Conservation (phyloP, 2,329 filamentous ascomycete species). For the Dryadomyces quercivorus region DNA sequence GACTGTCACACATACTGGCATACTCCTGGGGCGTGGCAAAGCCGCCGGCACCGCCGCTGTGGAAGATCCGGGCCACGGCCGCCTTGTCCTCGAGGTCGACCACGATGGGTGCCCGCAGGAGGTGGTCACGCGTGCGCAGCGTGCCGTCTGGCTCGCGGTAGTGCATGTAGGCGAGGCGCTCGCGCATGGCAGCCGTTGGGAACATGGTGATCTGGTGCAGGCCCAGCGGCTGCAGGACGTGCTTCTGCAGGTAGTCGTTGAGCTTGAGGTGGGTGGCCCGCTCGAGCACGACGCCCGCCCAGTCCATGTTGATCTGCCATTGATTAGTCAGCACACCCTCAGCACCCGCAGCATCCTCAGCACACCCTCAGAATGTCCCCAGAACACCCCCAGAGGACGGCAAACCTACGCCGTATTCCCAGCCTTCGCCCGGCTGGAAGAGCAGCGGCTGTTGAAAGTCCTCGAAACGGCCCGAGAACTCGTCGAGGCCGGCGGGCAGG, state of each 20-base stretch:
- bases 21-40: slow-evolving; percentile 30
- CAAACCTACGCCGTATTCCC: slow-evolving; percentile 37
- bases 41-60: slow-evolving; percentile 31
- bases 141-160: slow-evolving; percentile 30
- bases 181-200: slow-evolving; percentile 36
- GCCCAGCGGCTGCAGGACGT: slow-evolving; percentile 31
- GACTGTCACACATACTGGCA: slow-evolving; percentile 7
- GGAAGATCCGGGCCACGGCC: slow-evolving; percentile 13
- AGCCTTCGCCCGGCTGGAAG: slow-evolving; percentile 32
- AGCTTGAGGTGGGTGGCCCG: slow-evolving; percentile 26
- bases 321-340: background rate
- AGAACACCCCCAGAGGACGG: too few relatives aligned
- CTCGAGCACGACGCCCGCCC: slow-evolving; percentile 33
- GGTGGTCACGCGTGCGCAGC: slow-evolving; percentile 23
- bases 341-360: too few relatives aligned
- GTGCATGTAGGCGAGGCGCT: slow-evolving; percentile 41
- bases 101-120: slow-evolving; percentile 7
- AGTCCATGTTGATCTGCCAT: slow-evolving; percentile 33
- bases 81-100: slow-evolving; percentile 5
- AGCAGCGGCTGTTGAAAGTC: slow-evolving; percentile 29
- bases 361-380: too few relatives aligned
- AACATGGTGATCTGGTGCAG: slow-evolving; percentile 36
- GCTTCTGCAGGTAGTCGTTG: slow-evolving; percentile 29
- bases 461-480: slow-evolving; percentile 39
- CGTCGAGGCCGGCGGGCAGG: slow-evolving; percentile 39